A percentile compares a stretch with the other conserved stretches of the same genome.
These are phyloP conservation scores for Pyrus betulifolia DNA, from an alignment of 306 rosid genomes.

Conservation along the genomic window DNA sequence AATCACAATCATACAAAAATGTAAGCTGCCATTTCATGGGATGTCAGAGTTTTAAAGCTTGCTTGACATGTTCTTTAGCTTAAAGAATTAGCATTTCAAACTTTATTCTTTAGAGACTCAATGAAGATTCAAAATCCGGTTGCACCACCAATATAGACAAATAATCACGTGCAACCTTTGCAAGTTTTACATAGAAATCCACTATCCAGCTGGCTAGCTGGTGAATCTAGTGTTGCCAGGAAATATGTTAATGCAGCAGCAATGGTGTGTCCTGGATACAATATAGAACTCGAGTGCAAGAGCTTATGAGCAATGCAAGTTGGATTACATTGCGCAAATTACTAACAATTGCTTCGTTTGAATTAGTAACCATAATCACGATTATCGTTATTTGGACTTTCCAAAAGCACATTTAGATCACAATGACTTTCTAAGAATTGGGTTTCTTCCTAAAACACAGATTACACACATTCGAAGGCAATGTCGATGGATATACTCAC, in stretches of 20 bases:
- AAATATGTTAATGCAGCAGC: neutral
- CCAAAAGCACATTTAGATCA: neutral
- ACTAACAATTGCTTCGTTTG: neutral
- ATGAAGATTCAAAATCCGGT: neutral
- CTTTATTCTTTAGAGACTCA: neutral
- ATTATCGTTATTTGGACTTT: too few relatives aligned
- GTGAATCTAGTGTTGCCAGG: neutral
- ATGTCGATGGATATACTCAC: conserved; percentile 1
- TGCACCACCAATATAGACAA: neutral
- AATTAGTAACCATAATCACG: neutral
- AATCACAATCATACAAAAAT: neutral
- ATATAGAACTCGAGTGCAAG: neutral
- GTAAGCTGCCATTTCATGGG: neutral
- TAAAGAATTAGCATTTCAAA: neutral
- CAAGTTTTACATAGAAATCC: neutral
- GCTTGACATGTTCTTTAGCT: neutral
- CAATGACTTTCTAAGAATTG: neutral
- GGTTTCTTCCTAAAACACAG: neutral
- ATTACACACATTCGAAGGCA: neutral
- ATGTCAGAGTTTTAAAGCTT: neutral
- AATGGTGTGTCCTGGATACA: neutral
- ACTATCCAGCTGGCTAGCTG: neutral
- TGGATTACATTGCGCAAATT: neutral
- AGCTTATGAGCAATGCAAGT: neutral
- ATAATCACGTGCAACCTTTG: neutral